A percentile compares a stretch with the other conserved stretches of the same genome.
Evolutionary conservation across 495 filamentous ascomycete genomes (phyloP).

Genomic region (Daldinia loculata): DNA sequence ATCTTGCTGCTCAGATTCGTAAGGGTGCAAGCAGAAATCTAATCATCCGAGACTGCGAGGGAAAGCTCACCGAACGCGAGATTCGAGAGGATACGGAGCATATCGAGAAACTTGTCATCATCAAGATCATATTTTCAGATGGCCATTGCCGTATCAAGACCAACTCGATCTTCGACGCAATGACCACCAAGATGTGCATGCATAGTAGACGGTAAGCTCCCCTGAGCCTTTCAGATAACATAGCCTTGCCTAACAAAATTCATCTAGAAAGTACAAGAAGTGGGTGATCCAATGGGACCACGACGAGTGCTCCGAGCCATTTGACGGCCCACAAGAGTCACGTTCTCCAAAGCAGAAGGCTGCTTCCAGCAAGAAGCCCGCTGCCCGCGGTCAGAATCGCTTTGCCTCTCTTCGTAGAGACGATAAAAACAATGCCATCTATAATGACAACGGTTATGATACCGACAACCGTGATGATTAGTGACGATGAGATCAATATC

Average conservation of each 20-base stretch:
- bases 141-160: constrained; percentile 71
- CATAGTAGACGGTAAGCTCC: constrained; percentile 67
- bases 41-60: constrained; percentile 65
- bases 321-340: background rate
- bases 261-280: constrained; percentile 69
- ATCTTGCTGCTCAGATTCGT: constrained; percentile 70
- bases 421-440: background rate
- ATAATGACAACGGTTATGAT: background rate
- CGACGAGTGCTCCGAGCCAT: constrained; percentile 67
- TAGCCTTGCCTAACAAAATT: constrained; percentile 6
- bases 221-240: background rate
- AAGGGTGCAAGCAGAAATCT: constrained; percentile 83
- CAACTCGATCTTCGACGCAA: constrained; percentile 80
- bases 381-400: background rate
- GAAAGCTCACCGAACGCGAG: constrained; percentile 66
- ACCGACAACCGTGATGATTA: background rate
- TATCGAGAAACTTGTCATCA: constrained; percentile 79
- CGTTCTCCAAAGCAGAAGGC: background rate
- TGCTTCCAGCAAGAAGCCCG: background rate
- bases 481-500: background rate
- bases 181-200: constrained; percentile 81
- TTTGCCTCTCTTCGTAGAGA: background rate
- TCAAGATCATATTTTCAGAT: constrained; percentile 68
- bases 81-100: constrained; percentile 82
- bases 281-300: constrained; percentile 74